These are phyloP conservation scores for Sorghum bicolor DNA, from an alignment of 176 grass and related monocot species.

Conservation along the genomic window DNA sequence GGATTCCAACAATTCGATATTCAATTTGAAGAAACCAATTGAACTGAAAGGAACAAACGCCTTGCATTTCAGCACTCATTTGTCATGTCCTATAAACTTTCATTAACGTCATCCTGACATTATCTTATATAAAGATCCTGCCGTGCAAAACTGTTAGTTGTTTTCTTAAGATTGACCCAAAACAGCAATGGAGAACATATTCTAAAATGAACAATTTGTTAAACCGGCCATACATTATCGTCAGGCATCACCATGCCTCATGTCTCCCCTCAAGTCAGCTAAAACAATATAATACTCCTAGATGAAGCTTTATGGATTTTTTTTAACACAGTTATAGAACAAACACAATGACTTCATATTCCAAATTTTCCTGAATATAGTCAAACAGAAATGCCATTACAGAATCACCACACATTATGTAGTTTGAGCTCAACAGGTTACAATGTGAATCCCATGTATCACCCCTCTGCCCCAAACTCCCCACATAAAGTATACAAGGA, in stretches of 20 bases:
- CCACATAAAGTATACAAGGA: too few relatives aligned
- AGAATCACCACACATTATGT: background rate
- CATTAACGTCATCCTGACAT: too few relatives aligned
- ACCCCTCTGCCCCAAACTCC: too few relatives aligned
- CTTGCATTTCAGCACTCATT: too few relatives aligned
- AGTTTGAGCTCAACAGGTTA: slow-evolving; percentile 7
- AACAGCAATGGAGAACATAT: background rate
- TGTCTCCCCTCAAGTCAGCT: slow-evolving; percentile 23
- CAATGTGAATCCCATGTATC: too few relatives aligned
- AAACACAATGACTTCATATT: slow-evolving; percentile 1
- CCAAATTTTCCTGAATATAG: background rate
- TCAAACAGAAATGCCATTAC: background rate
- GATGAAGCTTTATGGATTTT: too few relatives aligned
- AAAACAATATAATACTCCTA: background rate
- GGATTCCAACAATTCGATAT: too few relatives aligned
- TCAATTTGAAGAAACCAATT: too few relatives aligned
- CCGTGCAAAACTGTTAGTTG: background rate
- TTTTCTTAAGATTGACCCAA: background rate
- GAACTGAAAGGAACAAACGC: too few relatives aligned
- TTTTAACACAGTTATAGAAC: background rate
- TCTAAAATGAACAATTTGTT: slow-evolving; percentile 6
- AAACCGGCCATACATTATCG: slow-evolving; percentile 6
- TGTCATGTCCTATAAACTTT: too few relatives aligned
- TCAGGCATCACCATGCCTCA: background rate
- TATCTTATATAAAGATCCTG: background rate